Evolutionary conservation across 2,329 filamentous ascomycete species (phyloP).

Genomic region (Cylindrodendrum hubeiense): DNA sequence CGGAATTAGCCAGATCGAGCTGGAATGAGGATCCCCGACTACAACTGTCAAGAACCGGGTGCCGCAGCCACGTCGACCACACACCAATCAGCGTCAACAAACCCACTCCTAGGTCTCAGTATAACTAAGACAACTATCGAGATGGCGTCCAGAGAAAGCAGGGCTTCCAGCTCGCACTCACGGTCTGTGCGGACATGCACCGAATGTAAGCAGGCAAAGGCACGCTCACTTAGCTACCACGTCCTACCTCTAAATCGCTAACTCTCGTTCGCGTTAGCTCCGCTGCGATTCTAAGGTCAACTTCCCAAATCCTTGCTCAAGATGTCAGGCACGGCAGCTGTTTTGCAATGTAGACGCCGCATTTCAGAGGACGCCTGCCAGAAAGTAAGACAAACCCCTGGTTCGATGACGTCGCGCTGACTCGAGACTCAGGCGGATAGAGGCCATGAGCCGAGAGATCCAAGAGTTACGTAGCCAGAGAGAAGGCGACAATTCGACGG

Average conservation of each 20-base stretch:
- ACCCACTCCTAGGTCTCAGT: neutral
- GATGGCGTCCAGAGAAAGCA: neutral
- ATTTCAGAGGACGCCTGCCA: constrained; percentile 34
- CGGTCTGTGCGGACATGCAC: constrained; percentile 32
- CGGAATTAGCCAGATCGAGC: neutral
- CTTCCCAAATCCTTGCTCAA: constrained; percentile 35
- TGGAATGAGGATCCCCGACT: neutral
- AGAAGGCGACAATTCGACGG: constrained; percentile 4
- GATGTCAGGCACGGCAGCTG: constrained; percentile 30
- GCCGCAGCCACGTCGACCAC: neutral
- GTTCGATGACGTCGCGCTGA: neutral
- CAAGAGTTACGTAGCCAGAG: constrained; percentile 35
- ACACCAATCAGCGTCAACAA: neutral
- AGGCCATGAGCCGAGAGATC: constrained; percentile 36
- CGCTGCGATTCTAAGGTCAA: constrained; percentile 37
- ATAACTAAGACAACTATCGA: neutral
- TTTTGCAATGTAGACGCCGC: constrained; percentile 36
- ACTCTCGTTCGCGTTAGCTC: constrained; percentile 15
- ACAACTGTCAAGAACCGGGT: neutral
- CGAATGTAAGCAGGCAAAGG: constrained; percentile 34
- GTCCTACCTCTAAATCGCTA: neutral
- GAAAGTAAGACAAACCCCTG: constrained; percentile 22
- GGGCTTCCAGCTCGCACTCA: neutral
- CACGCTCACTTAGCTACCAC: neutral
- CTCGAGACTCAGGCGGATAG: constrained; percentile 17